phyloP scores from a whole-genome alignment of 306 rosid species.

The Vigna radiata region DNA sequence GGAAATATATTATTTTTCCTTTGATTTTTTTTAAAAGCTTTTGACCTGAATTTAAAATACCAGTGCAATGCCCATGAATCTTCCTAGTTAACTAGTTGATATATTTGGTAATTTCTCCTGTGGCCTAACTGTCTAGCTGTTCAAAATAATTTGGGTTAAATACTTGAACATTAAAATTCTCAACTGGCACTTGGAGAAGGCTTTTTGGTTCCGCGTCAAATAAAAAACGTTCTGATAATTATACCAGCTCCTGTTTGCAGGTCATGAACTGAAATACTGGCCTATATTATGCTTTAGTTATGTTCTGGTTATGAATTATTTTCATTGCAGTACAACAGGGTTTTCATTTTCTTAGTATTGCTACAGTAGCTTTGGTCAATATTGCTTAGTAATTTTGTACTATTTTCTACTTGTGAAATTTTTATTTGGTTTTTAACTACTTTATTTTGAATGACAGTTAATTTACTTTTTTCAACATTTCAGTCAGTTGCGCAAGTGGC shows the following conservation, averaged over 20 bases:
- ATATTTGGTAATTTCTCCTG: background rate
- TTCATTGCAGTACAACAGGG: background rate
- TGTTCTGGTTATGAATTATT: conserved; percentile 7
- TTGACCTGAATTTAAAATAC: background rate
- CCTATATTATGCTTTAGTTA: background rate
- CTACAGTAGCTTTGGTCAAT: background rate
- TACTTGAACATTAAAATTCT: background rate
- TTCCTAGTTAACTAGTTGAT: background rate
- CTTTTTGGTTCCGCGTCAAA: background rate
- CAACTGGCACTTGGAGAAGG: background rate
- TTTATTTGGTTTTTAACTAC: conserved; percentile 1
- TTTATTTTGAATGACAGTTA: conserved; percentile 4
- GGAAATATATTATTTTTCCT: background rate
- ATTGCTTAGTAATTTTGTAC: conserved; percentile 3
- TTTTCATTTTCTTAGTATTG: conserved; percentile 9
- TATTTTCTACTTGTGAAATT: background rate
- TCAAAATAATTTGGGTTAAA: background rate
- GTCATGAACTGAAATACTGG: background rate
- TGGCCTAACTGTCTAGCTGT: background rate
- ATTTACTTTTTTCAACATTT: conserved; percentile 30
- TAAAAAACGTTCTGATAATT: conserved; percentile 18
- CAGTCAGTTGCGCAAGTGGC: conserved; percentile 95
- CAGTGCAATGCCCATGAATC: background rate
- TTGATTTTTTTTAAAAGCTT: background rate
- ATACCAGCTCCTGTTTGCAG: conserved; percentile 4